Conservation (phyloP, 2,329 filamentous ascomycete genomes). For the Madurella mycetomatis region DNA sequence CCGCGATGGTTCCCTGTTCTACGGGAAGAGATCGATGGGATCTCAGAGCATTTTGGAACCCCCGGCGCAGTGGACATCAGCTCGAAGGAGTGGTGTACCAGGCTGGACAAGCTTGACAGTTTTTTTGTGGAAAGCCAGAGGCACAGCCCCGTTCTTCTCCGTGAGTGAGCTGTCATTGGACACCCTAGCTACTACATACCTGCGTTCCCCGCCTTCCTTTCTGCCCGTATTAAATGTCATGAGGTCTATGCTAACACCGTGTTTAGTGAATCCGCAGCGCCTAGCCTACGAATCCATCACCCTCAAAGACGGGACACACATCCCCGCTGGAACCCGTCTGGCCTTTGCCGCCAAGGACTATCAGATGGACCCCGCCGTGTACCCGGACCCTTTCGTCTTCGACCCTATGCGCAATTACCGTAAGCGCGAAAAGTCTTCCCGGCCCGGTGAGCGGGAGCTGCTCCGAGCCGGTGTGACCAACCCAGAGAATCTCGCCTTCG, state of each 20-base stretch:
- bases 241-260: no score
- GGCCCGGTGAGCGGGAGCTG: neutral
- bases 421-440: neutral
- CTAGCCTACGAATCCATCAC: neutral
- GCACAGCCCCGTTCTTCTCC: constrained; percentile 16
- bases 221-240: no score
- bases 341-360: constrained; percentile 3
- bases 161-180: no score
- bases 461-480: neutral
- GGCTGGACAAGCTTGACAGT: constrained; percentile 29
- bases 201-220: no score
- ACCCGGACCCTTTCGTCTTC: neutral
- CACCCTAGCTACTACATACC: no score
- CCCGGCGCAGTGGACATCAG: neutral
- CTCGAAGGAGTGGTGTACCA: constrained; percentile 13
- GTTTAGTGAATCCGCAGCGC: neutral
- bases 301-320: constrained; percentile 4
- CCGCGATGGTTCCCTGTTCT: neutral
- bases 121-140: constrained; percentile 32
- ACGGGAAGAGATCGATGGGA: neutral
- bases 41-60: neutral
- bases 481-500: constrained; percentile 2
- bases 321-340: neutral
- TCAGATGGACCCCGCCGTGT: neutral
- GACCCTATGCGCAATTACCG: neutral